phyloP scores from a whole-genome alignment of 495 filamentous ascomycete genomes.

The Patellaria atrata region DNA sequence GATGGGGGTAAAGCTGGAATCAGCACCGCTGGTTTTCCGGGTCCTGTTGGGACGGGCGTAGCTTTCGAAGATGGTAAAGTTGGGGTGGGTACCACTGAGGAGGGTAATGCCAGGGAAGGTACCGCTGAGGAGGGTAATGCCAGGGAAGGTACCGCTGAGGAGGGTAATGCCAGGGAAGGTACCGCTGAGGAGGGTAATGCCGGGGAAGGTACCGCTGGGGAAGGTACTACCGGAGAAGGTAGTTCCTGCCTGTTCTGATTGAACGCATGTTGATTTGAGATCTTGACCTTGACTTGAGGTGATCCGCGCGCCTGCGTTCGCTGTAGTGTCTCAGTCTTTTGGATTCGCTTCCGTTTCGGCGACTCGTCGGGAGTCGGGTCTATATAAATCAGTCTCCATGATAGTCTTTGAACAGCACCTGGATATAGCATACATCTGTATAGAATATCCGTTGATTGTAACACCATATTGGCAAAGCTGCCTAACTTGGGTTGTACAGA shows the following conservation, averaged over 20 bases:
- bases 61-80: neutral
- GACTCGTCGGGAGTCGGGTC: conserved; percentile 31
- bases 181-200: no score
- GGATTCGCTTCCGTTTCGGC: neutral
- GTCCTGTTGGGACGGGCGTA: neutral
- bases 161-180: no score
- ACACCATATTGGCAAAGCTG: conserved; percentile 43
- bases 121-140: no score
- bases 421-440: conserved; percentile 35
- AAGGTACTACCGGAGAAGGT: neutral
- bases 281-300: neutral
- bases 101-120: no score
- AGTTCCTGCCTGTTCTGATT: neutral
- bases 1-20: conserved; percentile 12
- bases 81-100: no score
- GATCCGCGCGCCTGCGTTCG: neutral
- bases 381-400: no score
- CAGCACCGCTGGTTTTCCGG: conserved; percentile 4
- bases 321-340: neutral
- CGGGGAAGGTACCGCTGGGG: no score
- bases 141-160: no score
- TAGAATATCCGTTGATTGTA: conserved; percentile 39
- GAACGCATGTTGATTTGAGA: neutral
- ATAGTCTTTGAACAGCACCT: neutral
- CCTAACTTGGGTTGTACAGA: conserved; percentile 28